Evolutionary conservation across 2,329 filamentous ascomycete species (phyloP), one percentile per base, ranked within the genome.

Genomic region (Lasiodiplodia sp.): DNA sequence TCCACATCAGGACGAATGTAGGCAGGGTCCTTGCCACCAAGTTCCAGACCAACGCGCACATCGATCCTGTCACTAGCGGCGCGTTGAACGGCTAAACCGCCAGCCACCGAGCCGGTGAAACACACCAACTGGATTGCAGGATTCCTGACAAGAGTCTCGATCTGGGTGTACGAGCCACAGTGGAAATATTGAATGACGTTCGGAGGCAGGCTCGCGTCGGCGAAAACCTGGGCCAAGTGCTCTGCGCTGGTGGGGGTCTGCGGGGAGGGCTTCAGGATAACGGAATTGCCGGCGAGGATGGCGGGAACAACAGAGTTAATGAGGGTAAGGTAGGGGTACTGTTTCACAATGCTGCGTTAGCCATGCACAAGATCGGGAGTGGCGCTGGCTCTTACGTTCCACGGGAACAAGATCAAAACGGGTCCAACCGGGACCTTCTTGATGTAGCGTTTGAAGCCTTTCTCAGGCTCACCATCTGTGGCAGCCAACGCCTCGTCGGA

Each of bases 241-340:
- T 98, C 95, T 52, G 89, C 94, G 71, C 97, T 90, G 0, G 94
- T 97, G 1, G 95, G 95, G 1, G 95, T 97, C 81, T 98, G 95
- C 11, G 95, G 95, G 6, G 93, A 97, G 25, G 95, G 95, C 83
- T 98, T 98, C 68, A 98, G 83, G 70, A 98, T 96, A 69, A 98
- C 92, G 4, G 91, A 90, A 82, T 97, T 97, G 52, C 95, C 95
- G 37, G 92, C 89, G 49, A 98, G 86, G 49, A 98, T 86, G n/a
- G 95, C 95, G 21, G 95, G 95, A 71, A 98, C 89, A 69, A 98
- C 85, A 14, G 93, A 94, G 84, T 98, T 98, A 77, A 97, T 88
- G 37, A 97, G 88, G 72, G 94, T 97, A 60, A 98, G 85, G 80
- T 97, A 98, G 28, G 95, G 95, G 77, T 98, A 98, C 93, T 97